Base-by-base conservation (phyloP, 73 alveolate genomes). In the Uronychia setigera region DNA sequence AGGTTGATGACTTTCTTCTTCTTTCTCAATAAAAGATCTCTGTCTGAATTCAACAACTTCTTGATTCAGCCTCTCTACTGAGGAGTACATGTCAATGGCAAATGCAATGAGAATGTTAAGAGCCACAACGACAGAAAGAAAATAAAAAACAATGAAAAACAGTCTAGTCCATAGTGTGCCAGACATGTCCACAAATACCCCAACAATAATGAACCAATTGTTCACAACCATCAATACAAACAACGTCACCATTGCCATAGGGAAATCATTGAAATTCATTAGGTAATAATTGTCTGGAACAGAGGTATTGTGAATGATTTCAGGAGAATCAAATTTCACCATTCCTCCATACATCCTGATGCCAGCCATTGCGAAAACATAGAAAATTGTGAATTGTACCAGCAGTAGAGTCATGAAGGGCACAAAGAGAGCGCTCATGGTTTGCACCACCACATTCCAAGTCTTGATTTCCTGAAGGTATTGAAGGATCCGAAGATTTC, bases 181-280 rank as follows among this genome's bases (percentile, higher is more conserved):
- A 29, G 75, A 14, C 25, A 88, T 67, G 35, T 83, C 76, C 0
- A 78, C 88, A 60, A 32, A 83, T 76, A 91, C 85, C 31, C 86
- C 90, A 19, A 91, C 90, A 75, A 81, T 91, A 31, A 93, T 78
- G 33, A 31, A 87, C 97, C 96, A 88, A 75, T 88, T 88, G 81
- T 88, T 91, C 58, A 91, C 94, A 58, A 84, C 97, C 93, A 92
- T 89, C 25, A 80, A 75, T 60, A 86, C 93, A 26, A 90, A 87
- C 74, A 93, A 88, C 9, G 97, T 93, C 29, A 93, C 92, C 26
- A 86, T 78, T 13, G 90, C 78, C 13, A 92, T 76, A 30, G 80
- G 79, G 76, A 91, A 82, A 80, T 93, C 97, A 58, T 93, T 93
- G 87, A 93, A 93, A 77, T 93, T 93, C 89, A 85, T 60, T 58